Evolutionary conservation across 1,139 yeast species (phyloP), one percentile per base, ranked within the genome.

Genomic region (Candida sp.): DNA sequence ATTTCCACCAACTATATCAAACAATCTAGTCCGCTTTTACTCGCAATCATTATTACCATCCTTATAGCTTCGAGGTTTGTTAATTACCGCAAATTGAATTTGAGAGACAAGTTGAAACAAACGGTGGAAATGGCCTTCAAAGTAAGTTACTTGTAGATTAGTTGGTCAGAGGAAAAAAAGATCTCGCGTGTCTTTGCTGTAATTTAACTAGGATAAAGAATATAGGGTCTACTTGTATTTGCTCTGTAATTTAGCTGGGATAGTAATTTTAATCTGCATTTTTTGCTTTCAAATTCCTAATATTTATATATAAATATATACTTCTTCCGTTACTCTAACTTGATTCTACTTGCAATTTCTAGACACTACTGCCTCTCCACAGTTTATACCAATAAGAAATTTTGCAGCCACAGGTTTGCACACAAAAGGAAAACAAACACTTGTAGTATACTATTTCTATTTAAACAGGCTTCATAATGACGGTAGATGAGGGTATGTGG

Each of bases 401-500:
- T 12, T 22, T 27, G 29, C 29, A 8, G 2, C 12, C 27, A 35
- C 32, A 38, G 12, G 21, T 33, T 33, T 6, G 35, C 21, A 33
- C 6, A 7, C 21, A 9, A 25, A 25, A 25, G 6, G 29, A 25
- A 25, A 25, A 25, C 6, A 9, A 25, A 21, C 25, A 32, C 21
- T 32, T 15, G 8, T 8, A 12, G 35, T 32, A 25, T n/a, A n/a
- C n/a, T n/a, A n/a, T n/a, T n/a, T n/a, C n/a, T n/a, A n/a, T n/a
- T n/a, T n/a, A n/a, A n/a, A n/a, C 6, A 25, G 29, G 29, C 9
- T 25, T 9, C 8, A 38, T 7, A 19, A 38, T 38, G 36, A 38
- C 36, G 29, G 23, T 32, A 9, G 40, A 41, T 39, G 55, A 61
- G 11, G 69, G 77, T 5, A 79, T 83, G 51, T 90, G 96, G 96